Evolutionary conservation across 805 yeast species (phyloP), one percentile per base, ranked within the genome.

Genomic region (Ogataea populi-albae): DNA sequence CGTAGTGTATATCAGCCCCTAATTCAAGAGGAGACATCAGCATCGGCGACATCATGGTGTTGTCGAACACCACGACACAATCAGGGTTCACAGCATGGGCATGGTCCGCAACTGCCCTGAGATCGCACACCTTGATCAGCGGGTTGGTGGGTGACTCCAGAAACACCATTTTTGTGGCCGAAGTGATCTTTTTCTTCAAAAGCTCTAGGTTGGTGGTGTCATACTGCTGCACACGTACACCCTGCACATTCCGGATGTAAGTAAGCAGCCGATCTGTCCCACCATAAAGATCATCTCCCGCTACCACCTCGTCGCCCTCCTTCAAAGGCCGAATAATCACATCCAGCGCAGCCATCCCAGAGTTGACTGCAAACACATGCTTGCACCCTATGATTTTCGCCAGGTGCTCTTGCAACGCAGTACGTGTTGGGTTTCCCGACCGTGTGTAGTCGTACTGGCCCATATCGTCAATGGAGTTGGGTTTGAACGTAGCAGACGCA

Each of bases 11-110:
- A 57, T 89, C 97, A 24, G 80, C 91, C 6, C 93, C 94, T 47
- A 84, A 73, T 49, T 85, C 86, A 46, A 89, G 69, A 4, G 98
- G 97, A 17, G 81, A 72, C 79, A 86, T 79, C 52, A 81, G 70
- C 43, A 89, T 62, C 9, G 97, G 97, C 19, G 95, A 81, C 94
- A 89, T 83, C 98, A 89, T 89, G 40, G 97, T 91, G 69, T 91
- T 89, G 64, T 89, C 97, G 43, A 89, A 89, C 10, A 86, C 95
- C 26, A 86, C 79, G 32, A 81, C 57, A 35, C 83, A 71, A 24
- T 79, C 71, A 12, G 94, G 87, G 54, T 72, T 81, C 26, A 72
- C 68, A 27, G 63, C 57, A 55, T 86, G 93, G 29, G 89, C 88
- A 43, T 75, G 68, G 24, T 66, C 65, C 12, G 88, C 65, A 40